Evolutionary conservation across 2,329 filamentous ascomycete genomes (phyloP), one percentile per base, ranked within the genome.

Genomic region (Orbilia quercus): DNA sequence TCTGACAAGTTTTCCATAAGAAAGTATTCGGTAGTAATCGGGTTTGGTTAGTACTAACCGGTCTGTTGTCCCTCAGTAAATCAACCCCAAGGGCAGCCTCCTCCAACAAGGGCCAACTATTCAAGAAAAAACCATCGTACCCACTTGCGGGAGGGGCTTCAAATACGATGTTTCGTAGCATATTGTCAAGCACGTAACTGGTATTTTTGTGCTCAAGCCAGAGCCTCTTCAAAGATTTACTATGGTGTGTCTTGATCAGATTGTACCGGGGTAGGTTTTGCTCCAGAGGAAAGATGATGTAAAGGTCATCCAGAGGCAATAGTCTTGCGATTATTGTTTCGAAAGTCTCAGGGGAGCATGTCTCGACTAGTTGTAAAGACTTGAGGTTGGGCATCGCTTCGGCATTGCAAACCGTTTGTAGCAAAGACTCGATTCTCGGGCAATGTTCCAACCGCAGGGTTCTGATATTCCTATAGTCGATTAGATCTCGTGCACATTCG

Each of bases 341-440:
- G 47, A 67, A 67, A 6, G 53, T 59, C 16, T 67, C 63, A 2
- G 63, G 63, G 7, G 63, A 59, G 18, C 63, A 67, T 7, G 63
- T 67, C 23, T 67, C 53, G 16, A 67, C 45, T 9, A 67, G 45
- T 31, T 67, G 63, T 2, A 67, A 34, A 7, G 63, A 67, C 18
- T 67, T 67, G 25, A 67, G 53, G n/a, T 60, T 67, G 7, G 63
- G 63, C 63, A 67, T 67, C 3, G 31, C 53, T 14, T 59, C 63
- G 3, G 48, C 40, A 11, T 59, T 60, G 36, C 53, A 67, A 40
- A 59, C 44, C 14, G 63, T 67, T n/a, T 67, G 63, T 1, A 67
- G 54, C 0, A 67, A 18, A 2, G 63, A 53, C 38, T 67, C 63
- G 18, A 59, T 54, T 38, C 63, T 22, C 14, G 63, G 63, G 14